Percentiles rank a stretch among this genome's conserved stretches.
These are phyloP conservation scores for Takakia lepidozioides DNA, from an alignment of 225 moss, liverwort and hornwort genomes.

Conservation along the genomic window DNA sequence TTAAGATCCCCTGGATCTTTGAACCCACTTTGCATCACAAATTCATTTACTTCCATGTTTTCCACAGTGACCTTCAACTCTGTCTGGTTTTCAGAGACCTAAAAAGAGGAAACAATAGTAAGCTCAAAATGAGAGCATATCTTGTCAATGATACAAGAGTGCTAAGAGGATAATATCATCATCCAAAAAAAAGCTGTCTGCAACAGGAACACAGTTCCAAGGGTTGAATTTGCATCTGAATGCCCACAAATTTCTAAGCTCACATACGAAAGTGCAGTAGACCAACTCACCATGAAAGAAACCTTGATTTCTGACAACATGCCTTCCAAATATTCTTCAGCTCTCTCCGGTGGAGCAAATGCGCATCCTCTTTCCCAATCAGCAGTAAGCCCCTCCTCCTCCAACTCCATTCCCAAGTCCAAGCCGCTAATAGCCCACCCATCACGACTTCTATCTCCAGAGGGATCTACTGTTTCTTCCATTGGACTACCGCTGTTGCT, in stretches of 20 bases:
- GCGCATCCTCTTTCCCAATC: conserved; percentile 11
- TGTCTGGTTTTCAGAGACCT: conserved; percentile 73
- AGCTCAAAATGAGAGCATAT: neutral
- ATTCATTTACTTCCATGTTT: conserved; percentile 67
- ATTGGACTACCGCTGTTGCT: too few relatives aligned
- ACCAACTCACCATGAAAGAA: conserved; percentile 58
- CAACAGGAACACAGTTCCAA: too few relatives aligned
- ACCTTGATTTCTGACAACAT: conserved; percentile 47
- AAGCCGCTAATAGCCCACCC: too few relatives aligned
- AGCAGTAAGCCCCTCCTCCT: too few relatives aligned
- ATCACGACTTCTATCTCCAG: neutral
- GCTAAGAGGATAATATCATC: conserved; percentile 7
- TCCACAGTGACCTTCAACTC: conserved; percentile 57
- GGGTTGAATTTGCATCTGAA: too few relatives aligned
- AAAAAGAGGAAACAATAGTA: conserved; percentile 3
- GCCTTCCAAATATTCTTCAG: conserved; percentile 51
- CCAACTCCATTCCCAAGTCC: too few relatives aligned
- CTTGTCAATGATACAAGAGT: conserved; percentile 4
- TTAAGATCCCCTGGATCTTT: conserved; percentile 5
- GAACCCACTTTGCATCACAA: conserved; percentile 12
- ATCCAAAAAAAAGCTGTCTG: conserved; percentile 1
- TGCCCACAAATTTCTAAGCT: neutral
- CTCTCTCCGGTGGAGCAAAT: conserved; percentile 5
- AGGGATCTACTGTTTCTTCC: conserved; percentile 5
- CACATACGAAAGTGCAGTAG: neutral